A percentile compares a stretch with the other conserved stretches of the same genome.
phyloP scores from a whole-genome alignment of 2,329 filamentous ascomycete genomes.

The Cladosporium velox region DNA sequence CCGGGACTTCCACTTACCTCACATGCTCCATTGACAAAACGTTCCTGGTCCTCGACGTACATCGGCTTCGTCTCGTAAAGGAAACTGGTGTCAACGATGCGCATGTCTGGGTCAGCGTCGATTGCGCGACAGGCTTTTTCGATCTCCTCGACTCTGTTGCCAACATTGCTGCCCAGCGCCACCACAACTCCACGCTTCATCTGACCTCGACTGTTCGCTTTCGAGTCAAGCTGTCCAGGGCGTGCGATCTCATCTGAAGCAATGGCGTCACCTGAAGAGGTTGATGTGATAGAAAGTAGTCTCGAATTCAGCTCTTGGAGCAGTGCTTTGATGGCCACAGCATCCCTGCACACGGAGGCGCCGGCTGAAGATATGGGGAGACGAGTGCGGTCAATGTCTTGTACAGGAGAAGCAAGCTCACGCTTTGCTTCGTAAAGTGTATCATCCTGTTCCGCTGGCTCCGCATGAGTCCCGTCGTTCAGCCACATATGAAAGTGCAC shows the following conservation, averaged over 20 bases:
- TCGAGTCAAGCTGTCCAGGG: not conserved
- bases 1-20: slow-evolving; percentile 63
- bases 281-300: not conserved
- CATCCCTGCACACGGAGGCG: not conserved
- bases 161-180: slow-evolving; percentile 89
- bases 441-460: not conserved
- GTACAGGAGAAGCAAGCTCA: not conserved
- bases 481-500: not conserved
- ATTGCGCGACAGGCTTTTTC: slow-evolving; percentile 80
- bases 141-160: slow-evolving; percentile 80
- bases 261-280: not conserved
- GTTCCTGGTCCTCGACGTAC: slow-evolving; percentile 88
- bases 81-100: slow-evolving; percentile 76
- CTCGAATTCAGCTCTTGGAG: not conserved
- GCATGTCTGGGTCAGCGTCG: slow-evolving; percentile 66
- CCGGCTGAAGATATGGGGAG: not conserved
- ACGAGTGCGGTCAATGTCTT: not conserved
- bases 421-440: not conserved
- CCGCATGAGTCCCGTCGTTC: not conserved
- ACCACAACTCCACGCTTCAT: slow-evolving; percentile 51
- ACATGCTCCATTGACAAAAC: slow-evolving; percentile 89
- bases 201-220: not conserved
- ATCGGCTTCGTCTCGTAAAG: slow-evolving; percentile 95
- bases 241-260: not conserved
- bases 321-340: not conserved